Evolutionary conservation across 148 eudicot species (phyloP), one percentile per base, ranked within the genome.

Genomic region (Silene conica): DNA sequence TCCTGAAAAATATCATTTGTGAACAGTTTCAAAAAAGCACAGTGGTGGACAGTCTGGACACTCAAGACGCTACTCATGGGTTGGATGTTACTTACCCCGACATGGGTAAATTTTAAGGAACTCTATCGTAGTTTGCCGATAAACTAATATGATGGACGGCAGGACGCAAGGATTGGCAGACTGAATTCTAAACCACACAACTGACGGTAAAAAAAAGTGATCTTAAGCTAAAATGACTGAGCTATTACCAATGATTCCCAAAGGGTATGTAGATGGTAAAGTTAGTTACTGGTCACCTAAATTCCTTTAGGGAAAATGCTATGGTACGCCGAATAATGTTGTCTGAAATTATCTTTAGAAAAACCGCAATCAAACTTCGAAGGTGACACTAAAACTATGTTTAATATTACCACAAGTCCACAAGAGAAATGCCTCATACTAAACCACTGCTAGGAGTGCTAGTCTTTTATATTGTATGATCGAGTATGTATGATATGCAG

Each of bases 1-100:
- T 93, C 98, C 98, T 93, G 85, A 67, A 75, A 13, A 65, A 21
- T 38, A 31, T 28, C 77, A 71, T 70, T 31, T 50, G 14, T 21
- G 9, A 31, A 34, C n/a, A 52, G 52, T 6, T 50, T 70, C 13
- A 67, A 18, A 6, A 65, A 48, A 11, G 38, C 70, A 19, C 50
- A 50, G 14, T 8, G 15, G 61, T 28, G 10, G 1, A 52, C 34
- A 15, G 2, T 14, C 6, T 28, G 9, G 1, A 63, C 31, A 15
- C 8, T 14, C 6, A 34, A 34, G 41, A 34, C 41, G n/a, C n/a
- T n/a, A n/a, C n/a, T n/a, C n/a, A n/a, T n/a, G n/a, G n/a, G n/a
- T n/a, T n/a, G n/a, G n/a, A n/a, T n/a, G n/a, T n/a, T n/a, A n/a
- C n/a, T n/a, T n/a, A n/a, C n/a, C n/a, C n/a, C n/a, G n/a, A n/a